Percentiles rank a stretch among this genome's conserved stretches.
These are phyloP conservation scores for Psilocybe cyanescens DNA, from an alignment of 768 basidiomycete genomes.

Conservation along the genomic window DNA sequence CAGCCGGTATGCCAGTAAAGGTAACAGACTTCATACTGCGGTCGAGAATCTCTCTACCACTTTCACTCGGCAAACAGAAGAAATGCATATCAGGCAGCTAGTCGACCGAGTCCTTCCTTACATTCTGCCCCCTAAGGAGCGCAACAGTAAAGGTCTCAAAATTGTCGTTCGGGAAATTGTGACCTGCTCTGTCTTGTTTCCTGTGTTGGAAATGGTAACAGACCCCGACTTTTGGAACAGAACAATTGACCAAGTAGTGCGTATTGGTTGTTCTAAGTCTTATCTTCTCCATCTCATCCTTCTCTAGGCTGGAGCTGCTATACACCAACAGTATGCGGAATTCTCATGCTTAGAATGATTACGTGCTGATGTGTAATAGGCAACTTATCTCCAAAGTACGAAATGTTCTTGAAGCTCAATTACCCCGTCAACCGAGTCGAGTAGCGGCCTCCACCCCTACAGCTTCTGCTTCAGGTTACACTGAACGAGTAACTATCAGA, in stretches of 20 bases:
- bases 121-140: conserved; percentile 78
- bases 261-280: conserved; percentile 27
- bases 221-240: conserved; percentile 99
- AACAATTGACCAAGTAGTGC: conserved; percentile 87
- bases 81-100: conserved; percentile 76
- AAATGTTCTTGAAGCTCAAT: conserved; percentile 80
- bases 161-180: conserved; percentile 83
- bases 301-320: conserved; percentile 51
- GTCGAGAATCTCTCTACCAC: conserved; percentile 88
- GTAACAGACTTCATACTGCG: conserved; percentile 79
- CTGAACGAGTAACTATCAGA: conserved; percentile 79
- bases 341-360: conserved; percentile 5
- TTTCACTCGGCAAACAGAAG: conserved; percentile 89
- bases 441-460: conserved; percentile 41
- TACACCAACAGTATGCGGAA: conserved; percentile 49
- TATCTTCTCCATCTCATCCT: background rate
- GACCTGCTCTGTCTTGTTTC: conserved; percentile 81
- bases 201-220: conserved; percentile 88
- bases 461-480: conserved; percentile 36
- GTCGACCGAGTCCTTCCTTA: conserved; percentile 73
- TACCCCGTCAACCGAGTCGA: conserved; percentile 54
- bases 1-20: conserved; percentile 73
- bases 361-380: conserved; percentile 40
- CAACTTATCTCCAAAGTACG: conserved; percentile 88
- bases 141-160: conserved; percentile 67